Evolutionary conservation across 2,329 filamentous ascomycete genomes (phyloP), one percentile per base, ranked within the genome.

Genomic region (Colletotrichum navitas): DNA sequence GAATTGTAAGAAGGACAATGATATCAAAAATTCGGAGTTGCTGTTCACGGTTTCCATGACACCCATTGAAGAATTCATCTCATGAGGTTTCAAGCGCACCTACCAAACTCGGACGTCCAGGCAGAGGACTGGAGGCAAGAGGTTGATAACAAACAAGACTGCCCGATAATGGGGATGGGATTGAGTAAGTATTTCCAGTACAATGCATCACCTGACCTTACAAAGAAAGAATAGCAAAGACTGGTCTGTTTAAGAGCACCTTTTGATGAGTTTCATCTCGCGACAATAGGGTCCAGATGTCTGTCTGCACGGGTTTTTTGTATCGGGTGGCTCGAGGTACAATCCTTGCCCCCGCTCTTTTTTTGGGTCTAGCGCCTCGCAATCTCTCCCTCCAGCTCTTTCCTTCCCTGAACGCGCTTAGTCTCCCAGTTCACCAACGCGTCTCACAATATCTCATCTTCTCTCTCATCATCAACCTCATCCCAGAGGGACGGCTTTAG

Each of bases 381-480:
- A 69, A 66, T 72, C 70, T 72, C 70, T 72, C 70, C 70, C 69
- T 72, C 59, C 34, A 72, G 36, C 60, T 66, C 56, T 61, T 63
- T 61, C 58, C 67, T 65, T 58, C 49, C 66, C 70, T 65, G 70
- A 61, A 72, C 70, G 70, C 70, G 70, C 70, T 71, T 72, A 71
- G 62, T 62, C 62, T 72, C 70, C 43, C 61, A 71, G 56, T 70
- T 66, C 70, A 60, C 61, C 67, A 72, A 72, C 70, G 70, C 70
- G 70, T 72, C 70, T 72, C 70, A 71, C 69, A 68, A 61, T 61
- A 72, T 72, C 69, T 68, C 65, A 69, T 55, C 69, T 69, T 60
- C 63, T 63, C 60, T 64, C 60, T 72, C 66, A 72, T 60, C 69
- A 72, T 72, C 69, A 69, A 63, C 66, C 60, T 72, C 69, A 72